Percentiles rank a stretch among this genome's conserved stretches.
phyloP scores from a whole-genome alignment of 106 monocot species.

The Alisma plantagoaquatica region DNA sequence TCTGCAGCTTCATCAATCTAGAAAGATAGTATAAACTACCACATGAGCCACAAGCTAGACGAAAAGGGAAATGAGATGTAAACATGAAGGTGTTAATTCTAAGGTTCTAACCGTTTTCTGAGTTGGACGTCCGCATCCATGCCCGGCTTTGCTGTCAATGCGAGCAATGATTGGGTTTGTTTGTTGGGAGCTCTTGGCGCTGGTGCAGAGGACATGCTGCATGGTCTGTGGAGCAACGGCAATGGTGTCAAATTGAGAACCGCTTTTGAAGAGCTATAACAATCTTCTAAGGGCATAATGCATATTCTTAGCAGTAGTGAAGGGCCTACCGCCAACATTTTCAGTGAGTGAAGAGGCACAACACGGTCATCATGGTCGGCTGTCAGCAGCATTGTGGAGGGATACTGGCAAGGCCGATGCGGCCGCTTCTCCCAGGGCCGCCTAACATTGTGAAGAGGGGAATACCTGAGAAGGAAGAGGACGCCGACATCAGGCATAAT shows the following conservation, averaged over 20 bases:
- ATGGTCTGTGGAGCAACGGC: constrained; percentile 39
- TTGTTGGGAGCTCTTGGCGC: constrained; percentile 47
- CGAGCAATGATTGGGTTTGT: constrained; percentile 80
- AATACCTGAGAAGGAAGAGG: constrained; percentile 39
- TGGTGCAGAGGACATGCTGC: constrained; percentile 69
- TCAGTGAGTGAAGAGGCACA: constrained; percentile 82
- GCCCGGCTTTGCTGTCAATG: constrained; percentile 69
- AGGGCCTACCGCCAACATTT: constrained; percentile 72
- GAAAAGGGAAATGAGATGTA: neutral
- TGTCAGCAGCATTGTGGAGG: constrained; percentile 71
- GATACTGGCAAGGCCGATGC: constrained; percentile 43
- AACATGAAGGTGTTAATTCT: neutral
- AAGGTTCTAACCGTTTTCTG: constrained; percentile 46
- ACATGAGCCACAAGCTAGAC: neutral
- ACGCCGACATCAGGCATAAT: neutral
- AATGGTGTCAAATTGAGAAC: neutral
- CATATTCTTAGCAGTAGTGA: neutral
- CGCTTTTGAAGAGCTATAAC: no score
- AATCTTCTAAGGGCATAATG: neutral
- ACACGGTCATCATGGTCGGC: constrained; percentile 96
- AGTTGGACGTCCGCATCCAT: constrained; percentile 64
- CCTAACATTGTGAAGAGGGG: constrained; percentile 82
- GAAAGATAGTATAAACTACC: neutral
- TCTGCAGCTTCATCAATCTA: constrained; percentile 90
- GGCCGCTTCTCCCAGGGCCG: constrained; percentile 53